phyloP scores from a whole-genome alignment of 352 stramenopile genomes.

The Pythium coloratum region DNA sequence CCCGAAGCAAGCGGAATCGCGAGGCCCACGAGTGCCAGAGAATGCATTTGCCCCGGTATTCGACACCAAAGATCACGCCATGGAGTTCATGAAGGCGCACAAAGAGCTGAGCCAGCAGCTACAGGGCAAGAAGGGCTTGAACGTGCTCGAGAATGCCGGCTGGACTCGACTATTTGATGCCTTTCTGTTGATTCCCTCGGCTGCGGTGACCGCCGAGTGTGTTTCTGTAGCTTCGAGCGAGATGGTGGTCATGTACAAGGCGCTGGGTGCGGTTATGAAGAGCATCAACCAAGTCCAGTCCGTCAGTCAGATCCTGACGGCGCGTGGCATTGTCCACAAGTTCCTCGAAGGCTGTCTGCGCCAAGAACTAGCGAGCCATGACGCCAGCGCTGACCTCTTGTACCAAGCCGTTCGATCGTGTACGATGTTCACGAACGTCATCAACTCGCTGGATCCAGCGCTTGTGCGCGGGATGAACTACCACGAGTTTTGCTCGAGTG shows the following conservation, averaged over 20 bases:
- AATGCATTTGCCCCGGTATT: constrained; percentile 1
- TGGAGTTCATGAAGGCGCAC: constrained; percentile 27
- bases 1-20: constrained; percentile 15
- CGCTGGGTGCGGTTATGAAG: constrained; percentile 24
- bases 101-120: constrained; percentile 30
- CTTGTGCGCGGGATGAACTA: constrained; percentile 33
- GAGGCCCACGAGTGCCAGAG: not conserved
- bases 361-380: not conserved
- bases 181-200: not conserved
- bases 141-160: constrained; percentile 17
- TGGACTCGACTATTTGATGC: constrained; percentile 12
- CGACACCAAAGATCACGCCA: not conserved
- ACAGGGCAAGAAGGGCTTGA: constrained; percentile 26
- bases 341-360: constrained; percentile 22
- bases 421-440: constrained; percentile 58
- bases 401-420: constrained; percentile 63
- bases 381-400: constrained; percentile 31
- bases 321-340: constrained; percentile 20
- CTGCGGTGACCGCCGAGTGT: constrained; percentile 6
- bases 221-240: not conserved
- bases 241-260: constrained; percentile 24
- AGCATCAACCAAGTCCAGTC: constrained; percentile 9
- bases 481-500: constrained; percentile 41
- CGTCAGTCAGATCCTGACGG: constrained; percentile 9
- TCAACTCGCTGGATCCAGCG: constrained; percentile 39